Evolutionary conservation across 83 land plant species (phyloP).

Genomic region (Picea engelmannii): DNA sequence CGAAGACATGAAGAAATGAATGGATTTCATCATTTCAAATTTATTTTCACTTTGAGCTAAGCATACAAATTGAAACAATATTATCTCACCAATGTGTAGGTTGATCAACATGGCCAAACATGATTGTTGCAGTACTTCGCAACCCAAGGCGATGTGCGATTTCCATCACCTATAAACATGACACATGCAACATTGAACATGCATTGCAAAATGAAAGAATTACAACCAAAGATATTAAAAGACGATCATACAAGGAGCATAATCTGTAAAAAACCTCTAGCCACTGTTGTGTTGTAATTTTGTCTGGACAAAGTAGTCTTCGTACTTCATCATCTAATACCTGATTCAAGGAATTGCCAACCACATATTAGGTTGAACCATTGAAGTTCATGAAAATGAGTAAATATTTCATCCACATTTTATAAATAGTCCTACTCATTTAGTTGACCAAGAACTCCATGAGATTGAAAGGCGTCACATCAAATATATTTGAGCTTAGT

Average conservation of each 20-base stretch:
- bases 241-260: background rate
- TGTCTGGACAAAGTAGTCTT: constrained; percentile 43
- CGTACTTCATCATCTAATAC: constrained; percentile 44
- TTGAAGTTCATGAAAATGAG: background rate
- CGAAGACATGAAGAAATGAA: background rate
- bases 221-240: background rate
- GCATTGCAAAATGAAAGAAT: background rate
- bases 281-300: constrained; percentile 40
- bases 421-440: background rate
- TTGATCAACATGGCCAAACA: constrained; percentile 48
- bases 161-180: constrained; percentile 33
- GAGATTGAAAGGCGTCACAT: background rate
- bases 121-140: constrained; percentile 39
- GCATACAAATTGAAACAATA: background rate
- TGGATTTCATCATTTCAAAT: background rate
- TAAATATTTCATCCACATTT: background rate
- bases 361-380: background rate
- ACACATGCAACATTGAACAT: background rate
- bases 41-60: background rate
- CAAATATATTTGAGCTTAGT: background rate
- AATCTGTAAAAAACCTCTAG: constrained; percentile 32
- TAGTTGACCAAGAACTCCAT: background rate
- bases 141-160: constrained; percentile 41
- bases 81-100: constrained; percentile 35
- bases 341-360: constrained; percentile 17